Evolutionary conservation across 768 basidiomycete species (phyloP).

Genomic region (Leccinum sublutescens): DNA sequence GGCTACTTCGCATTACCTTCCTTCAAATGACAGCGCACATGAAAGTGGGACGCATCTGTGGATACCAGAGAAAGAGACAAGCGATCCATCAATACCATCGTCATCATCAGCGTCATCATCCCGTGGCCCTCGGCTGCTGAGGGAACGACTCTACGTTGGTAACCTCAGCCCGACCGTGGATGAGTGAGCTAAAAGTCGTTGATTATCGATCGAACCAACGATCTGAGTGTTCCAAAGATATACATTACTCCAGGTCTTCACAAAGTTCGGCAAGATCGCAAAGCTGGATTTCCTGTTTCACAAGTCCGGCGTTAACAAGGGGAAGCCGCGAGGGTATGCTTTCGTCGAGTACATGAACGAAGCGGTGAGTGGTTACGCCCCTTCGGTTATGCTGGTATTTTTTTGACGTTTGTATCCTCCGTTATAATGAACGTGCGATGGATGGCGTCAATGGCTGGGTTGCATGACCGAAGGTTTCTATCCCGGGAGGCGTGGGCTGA

Average conservation of each 20-base stretch:
- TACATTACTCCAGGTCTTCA: constrained; percentile 84
- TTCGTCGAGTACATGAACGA: constrained; percentile 83
- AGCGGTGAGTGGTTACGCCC: constrained; percentile 59
- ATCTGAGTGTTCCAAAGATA: constrained; percentile 52
- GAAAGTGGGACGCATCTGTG: constrained; percentile 26
- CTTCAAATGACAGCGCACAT: constrained; percentile 3
- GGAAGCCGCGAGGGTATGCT: constrained; percentile 93
- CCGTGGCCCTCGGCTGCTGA: constrained; percentile 37
- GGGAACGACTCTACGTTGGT: constrained; percentile 85
- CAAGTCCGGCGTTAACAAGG: constrained; percentile 83
- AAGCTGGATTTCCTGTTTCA: constrained; percentile 96
- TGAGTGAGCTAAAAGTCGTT: constrained; percentile 54
- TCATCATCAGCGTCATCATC: constrained; percentile 22
- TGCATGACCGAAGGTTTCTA: constrained; percentile 23
- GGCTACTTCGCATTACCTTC: constrained; percentile 1
- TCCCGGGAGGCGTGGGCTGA: constrained; percentile 18
- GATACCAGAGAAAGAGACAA: constrained; percentile 32
- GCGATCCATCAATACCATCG: constrained; percentile 6
- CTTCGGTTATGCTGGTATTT: constrained; percentile 17
- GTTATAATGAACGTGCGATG: constrained; percentile 21
- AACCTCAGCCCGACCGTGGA: constrained; percentile 86
- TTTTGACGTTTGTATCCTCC: constrained; percentile 28
- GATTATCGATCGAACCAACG: not conserved
- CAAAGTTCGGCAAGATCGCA: constrained; percentile 88
- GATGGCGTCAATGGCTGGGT: constrained; percentile 16